Evolutionary conservation across 2,329 filamentous ascomycete species (phyloP), one percentile per base, ranked within the genome.

Genomic region (Bipolaris bicolor): DNA sequence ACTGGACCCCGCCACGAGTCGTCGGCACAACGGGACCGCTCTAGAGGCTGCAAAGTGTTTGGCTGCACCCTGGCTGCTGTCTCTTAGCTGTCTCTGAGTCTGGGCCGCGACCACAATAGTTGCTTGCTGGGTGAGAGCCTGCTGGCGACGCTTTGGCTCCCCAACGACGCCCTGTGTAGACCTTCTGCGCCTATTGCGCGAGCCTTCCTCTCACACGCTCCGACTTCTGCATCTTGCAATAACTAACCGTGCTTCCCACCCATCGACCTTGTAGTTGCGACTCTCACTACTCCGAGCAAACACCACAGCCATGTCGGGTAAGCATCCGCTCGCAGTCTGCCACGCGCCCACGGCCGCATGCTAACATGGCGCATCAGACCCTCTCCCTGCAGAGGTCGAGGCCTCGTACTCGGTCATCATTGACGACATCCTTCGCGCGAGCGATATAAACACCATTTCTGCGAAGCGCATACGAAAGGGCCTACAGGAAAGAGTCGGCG

Each of bases 401-500:
- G 77, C 78, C 50, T 77, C 77, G 50, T 86, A 86, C 72, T 79
- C 81, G 43, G 76, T 77, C 66, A 86, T 88, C 71, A 88, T 89
- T 65, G 87, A 89, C 73, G 78, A 79, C 31, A 88, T 89, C 65
- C 79, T 89, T 49, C 80, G 80, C 43, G 77, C 77, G 52, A 85
- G 84, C 69, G 86, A 89, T 67, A 78, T 89, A 29, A 84, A 85
- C 62, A 88, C 84, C 52, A 84, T 89, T 62, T 87, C 86, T 34
- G 85, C 85, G 58, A 89, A 89, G 77, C 81, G 82, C 65, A 88
- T 89, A 73, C 84, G 86, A 63, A 86, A 85, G 73, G 84, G 83
- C 26, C 78, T 89, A 39, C 85, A 88, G 70, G 84, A 84, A 66
- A 78, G 77, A 58, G 81, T 88, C 51, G 81, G 83, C 67, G 80